phyloP scores from a whole-genome alignment of 345 rosid genomes.

The Arabidopsis suecica region DNA sequence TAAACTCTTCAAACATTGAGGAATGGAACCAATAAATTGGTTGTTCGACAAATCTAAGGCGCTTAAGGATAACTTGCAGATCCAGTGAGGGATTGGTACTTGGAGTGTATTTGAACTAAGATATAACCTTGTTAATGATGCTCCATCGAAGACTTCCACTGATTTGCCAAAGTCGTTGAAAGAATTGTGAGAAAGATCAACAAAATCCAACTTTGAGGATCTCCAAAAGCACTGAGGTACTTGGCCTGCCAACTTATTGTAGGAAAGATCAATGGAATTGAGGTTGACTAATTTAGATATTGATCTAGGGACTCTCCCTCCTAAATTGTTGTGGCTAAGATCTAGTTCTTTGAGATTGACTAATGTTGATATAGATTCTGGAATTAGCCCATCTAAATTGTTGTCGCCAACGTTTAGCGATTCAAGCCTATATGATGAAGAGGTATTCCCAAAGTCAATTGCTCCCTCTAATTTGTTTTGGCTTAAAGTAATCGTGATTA shows the following conservation, averaged over 20 bases:
- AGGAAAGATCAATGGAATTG: slow-evolving; percentile 36
- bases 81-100: slow-evolving; percentile 39
- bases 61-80: neutral
- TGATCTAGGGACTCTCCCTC: neutral
- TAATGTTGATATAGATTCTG: neutral
- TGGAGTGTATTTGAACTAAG: slow-evolving; percentile 20
- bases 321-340: neutral
- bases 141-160: neutral
- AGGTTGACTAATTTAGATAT: slow-evolving; percentile 26
- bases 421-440: neutral
- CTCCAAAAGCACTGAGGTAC: neutral
- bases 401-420: neutral
- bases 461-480: neutral
- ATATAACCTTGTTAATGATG: neutral
- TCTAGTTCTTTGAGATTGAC: neutral
- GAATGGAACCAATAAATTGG: neutral
- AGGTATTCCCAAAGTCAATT: neutral
- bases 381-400: too few relatives aligned
- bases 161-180: neutral
- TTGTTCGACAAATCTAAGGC: neutral
- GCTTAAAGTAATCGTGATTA: neutral
- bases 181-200: slow-evolving; percentile 15
- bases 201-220: neutral
- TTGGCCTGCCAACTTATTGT: slow-evolving; percentile 41
- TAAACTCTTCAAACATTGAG: neutral